Base-by-base conservation (phyloP, 768 basidiomycete species). In the Imleria badia region DNA sequence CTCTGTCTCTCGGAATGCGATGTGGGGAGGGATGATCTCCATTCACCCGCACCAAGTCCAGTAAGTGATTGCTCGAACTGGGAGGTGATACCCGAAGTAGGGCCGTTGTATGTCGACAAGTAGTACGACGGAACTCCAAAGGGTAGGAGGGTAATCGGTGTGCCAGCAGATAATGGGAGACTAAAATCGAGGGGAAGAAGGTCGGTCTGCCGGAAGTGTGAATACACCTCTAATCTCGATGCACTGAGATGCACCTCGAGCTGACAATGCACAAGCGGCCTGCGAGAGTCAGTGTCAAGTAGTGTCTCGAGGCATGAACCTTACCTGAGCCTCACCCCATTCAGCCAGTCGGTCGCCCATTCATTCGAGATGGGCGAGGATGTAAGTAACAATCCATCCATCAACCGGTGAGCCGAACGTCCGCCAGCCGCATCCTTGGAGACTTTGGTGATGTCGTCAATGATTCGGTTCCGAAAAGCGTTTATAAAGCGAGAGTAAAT, bases 101-200 rank as follows among this genome's bases (percentile, higher is more conserved):
- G 84, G 20, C 87, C 91, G 15, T 75, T 75, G 62, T 90, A 92
- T n/a, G 74, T 69, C n/a, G 83, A 76, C 38, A 91, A 73, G 60
- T 81, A 88, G 69, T 85, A 88, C 3, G 89, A 89, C 3, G 90
- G 88, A 5, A 81, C 83, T 30, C 81, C 85, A 56, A 83, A 78
- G 6, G 90, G 90, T 19, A 91, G 76, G 5, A 93, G 75, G 11
- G 76, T 78, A 47, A 92, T 84, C 10, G 89, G 88, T 12, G 84
- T 78, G 10, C 89, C 89, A 11, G 82, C 67, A 26, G 78, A 66
- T 17, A 82, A 65, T 20, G 83, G 80, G 13, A 78, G 68, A 23
- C 44, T 44, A 31, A 54, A 44, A 54, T 58, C 52, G 7, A 91
- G 72, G 10, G 84, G 79, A 42, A 85, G 70, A 62, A 83, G 82